Conservation (phyloP, 164 flowering plant genomes). For the Annona cherimola region DNA sequence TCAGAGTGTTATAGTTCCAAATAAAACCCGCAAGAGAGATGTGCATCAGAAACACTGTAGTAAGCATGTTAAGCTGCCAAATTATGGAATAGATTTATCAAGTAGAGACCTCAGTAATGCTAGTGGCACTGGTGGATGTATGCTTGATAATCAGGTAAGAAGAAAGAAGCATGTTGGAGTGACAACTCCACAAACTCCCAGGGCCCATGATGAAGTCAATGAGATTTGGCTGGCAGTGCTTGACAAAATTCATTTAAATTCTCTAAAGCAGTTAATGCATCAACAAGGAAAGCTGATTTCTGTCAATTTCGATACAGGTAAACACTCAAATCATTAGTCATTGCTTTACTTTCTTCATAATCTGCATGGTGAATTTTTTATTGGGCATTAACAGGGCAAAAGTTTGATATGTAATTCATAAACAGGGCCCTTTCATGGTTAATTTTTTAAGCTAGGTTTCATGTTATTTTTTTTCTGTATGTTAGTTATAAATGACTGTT, state of each 20-base stretch:
- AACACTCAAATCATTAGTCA: slow-evolving; percentile 2
- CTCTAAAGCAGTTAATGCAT: slow-evolving; percentile 64
- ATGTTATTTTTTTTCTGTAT: not conserved
- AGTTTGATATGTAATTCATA: no score
- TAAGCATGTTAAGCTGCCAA: slow-evolving; percentile 26
- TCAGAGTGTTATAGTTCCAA: slow-evolving; percentile 49
- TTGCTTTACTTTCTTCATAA: not conserved
- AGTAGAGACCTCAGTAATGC: slow-evolving; percentile 30
- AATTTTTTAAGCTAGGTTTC: not conserved
- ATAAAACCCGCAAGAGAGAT: slow-evolving; percentile 32
- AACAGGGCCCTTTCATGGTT: not conserved
- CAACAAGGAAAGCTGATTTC: slow-evolving; percentile 81
- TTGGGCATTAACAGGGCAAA: not conserved
- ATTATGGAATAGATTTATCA: slow-evolving; percentile 32
- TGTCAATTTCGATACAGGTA: slow-evolving; percentile 87
- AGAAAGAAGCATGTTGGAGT: slow-evolving; percentile 30
- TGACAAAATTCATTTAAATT: slow-evolving; percentile 43
- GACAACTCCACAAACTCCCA: slow-evolving; percentile 25
- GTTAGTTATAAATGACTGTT: not conserved
- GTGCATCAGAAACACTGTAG: slow-evolving; percentile 22
- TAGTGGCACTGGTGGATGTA: slow-evolving; percentile 24
- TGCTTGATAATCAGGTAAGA: slow-evolving; percentile 23
- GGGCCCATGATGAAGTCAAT: slow-evolving; percentile 39
- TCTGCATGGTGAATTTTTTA: not conserved
- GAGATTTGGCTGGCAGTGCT: slow-evolving; percentile 81